Percentiles rank a stretch among this genome's conserved stretches.
Conservation (phyloP, 2,329 filamentous ascomycete species). For the Alternaria ventricosa region DNA sequence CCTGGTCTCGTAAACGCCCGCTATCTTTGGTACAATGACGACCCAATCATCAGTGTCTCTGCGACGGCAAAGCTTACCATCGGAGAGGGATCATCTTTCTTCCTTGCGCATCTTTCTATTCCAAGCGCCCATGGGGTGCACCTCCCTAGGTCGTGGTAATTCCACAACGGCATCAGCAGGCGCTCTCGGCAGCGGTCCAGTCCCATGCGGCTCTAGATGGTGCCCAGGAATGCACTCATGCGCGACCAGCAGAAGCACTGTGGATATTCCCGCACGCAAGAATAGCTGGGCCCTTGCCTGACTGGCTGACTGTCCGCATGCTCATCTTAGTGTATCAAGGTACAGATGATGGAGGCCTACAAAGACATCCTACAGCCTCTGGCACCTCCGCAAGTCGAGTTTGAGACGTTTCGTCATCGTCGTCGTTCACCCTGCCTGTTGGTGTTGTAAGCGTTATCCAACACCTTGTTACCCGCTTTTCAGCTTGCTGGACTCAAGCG, state of each 20-base stretch:
- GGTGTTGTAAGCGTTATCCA: slow-evolving; percentile 4
- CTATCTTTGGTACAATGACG: slow-evolving; percentile 18
- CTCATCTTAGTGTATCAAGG: slow-evolving; percentile 34
- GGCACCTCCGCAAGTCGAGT: slow-evolving; percentile 20
- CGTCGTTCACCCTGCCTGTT: slow-evolving; percentile 20
- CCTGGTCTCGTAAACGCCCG: slow-evolving; percentile 26
- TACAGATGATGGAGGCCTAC: slow-evolving; percentile 36
- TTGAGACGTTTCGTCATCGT: slow-evolving; percentile 31
- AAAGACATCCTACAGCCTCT: slow-evolving; percentile 40
- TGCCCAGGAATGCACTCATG: slow-evolving; percentile 27
- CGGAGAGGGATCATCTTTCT: slow-evolving; percentile 32
- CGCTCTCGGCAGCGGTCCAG: slow-evolving; percentile 29
- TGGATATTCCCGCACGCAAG: slow-evolving; percentile 29
- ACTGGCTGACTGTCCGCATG: slow-evolving; percentile 31
- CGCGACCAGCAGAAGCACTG: slow-evolving; percentile 24
- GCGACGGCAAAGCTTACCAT: slow-evolving; percentile 16
- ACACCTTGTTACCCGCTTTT: slow-evolving; percentile 17
- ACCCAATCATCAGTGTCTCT: slow-evolving; percentile 29
- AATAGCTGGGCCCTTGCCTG: slow-evolving; percentile 34
- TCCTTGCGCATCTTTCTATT: slow-evolving; percentile 20
- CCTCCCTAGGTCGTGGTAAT: slow-evolving; percentile 24
- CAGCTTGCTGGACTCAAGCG: slow-evolving; percentile 41
- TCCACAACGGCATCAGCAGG: slow-evolving; percentile 38
- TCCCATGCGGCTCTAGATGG: slow-evolving; percentile 31
- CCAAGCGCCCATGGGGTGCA: slow-evolving; percentile 39